Base-by-base conservation (phyloP, 2,329 filamentous ascomycete species). In the Colletotrichum graminicola region DNA sequence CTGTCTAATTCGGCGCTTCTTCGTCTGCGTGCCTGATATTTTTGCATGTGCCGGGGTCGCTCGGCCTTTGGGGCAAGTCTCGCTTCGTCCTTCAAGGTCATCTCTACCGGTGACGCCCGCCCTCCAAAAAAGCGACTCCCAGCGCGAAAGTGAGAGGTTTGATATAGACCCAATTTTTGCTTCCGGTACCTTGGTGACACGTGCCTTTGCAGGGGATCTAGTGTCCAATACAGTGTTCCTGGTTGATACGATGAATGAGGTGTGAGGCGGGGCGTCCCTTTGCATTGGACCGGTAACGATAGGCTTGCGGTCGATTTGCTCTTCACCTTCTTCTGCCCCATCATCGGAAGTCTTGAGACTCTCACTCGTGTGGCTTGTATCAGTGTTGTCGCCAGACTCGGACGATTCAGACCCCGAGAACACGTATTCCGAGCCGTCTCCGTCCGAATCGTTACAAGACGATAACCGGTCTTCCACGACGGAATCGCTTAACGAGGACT, bases 61-160 rank as follows among this genome's bases (percentile, higher is more conserved):
- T 4, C 21, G 34, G 52, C 1, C 11, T 16, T 14, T 39, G 11
- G 3, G 32, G 21, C 2, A 11, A 16, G 1, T 8, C n/a, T 2
- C 0, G 11, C 21, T 23, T 39, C 32, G 21, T 11, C 5, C 11
- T 23, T 7, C 5, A 23, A 2, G 2, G 10, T 34, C 21, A 7
- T 12, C 32, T 16, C 6, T 39, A 1, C 4, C 8, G 2, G 5
- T 2, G 7, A 14, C 12, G 21, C 2, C 21, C 12, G n/a, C 8
- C 2, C 21, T 5, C 2, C 3, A 1, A 14, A 5, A 11, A 18
- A 21, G 18, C 11, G 14, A 3, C 21, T 4, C 21, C 21, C 10
- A n/a, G 2, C 4, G 2, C 5, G 3, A 10, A 1, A 2, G 6
- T 21, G 3, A 7, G 5, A 1, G 4, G 5, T 5, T 18, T 12